Base-by-base conservation (phyloP, 1,139 yeast species). In the Zygoascus meyerae region DNA sequence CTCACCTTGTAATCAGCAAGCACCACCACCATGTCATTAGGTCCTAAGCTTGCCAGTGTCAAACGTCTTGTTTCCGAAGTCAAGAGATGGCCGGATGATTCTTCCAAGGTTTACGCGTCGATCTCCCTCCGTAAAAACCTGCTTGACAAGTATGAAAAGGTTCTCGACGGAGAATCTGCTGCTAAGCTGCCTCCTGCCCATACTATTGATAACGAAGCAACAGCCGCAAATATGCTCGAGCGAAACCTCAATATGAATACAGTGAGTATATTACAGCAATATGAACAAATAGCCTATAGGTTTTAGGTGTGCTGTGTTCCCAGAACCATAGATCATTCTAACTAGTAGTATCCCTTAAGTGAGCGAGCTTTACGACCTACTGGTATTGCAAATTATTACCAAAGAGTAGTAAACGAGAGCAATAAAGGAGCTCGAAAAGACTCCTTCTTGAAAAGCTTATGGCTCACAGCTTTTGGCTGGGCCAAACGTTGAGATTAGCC, bases 371-470 rank as follows among this genome's bases (percentile, higher is more conserved):
- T 78, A 58, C 72, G 67, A 55, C 97, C 97, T 29, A 81, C 82
- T 60, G 95, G 96, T 1, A 86, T 87, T 63, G 90, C 95, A 2
- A 68, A 74, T 43, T 89, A 89, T 61, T 89, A 89, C 61, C 74
- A 72, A 37, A 74, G 94, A 59, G 72, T 89, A 47, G 59, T 83
- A 67, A 72, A 74, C 42, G 95, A 86, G 63, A 74, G 89, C 44
- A 72, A 74, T 49, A 92, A 95, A n/a, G 81, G 82, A 56, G 74
- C 74, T 59, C 81, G 78, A 64, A 95, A 86, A 65, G 75, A 78
- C 15, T 68, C 84, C 46, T 65, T 77, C 51, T 47, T 57, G 33
- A 53, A 59, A 5, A 63, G 64, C 10, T 46, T 63, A 45, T 51
- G 55, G 41, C 63, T 61, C 39, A 60, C 67, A 1, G 54, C 61